Evolutionary conservation across 2,329 filamentous ascomycete species (phyloP).

Genomic region (Nothopassalora personata): DNA sequence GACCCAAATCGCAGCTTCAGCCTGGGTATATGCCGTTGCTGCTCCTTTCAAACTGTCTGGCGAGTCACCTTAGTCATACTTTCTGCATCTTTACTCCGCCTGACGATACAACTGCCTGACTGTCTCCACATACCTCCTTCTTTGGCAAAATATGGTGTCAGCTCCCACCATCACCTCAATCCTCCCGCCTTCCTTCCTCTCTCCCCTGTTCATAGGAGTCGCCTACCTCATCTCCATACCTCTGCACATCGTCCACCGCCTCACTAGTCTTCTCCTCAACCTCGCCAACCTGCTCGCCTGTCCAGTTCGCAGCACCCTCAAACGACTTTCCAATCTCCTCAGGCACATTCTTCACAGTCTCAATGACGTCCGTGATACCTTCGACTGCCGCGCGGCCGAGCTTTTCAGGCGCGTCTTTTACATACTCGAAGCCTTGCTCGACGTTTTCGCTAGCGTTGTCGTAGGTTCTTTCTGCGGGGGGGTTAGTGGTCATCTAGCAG

Average conservation of each 20-base stretch:
- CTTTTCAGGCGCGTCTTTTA: background rate
- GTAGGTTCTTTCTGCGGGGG: background rate
- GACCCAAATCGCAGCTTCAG: no score
- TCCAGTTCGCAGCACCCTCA: background rate
- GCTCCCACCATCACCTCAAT: background rate
- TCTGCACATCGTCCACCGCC: background rate
- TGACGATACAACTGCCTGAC: no score
- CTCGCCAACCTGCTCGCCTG: background rate
- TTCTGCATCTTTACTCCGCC: no score
- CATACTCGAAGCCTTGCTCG: background rate
- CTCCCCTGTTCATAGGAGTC: background rate
- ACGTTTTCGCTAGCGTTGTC: background rate
- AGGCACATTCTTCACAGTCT: background rate
- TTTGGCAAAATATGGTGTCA: background rate
- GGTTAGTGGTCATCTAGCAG: background rate
- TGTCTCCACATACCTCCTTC: no score
- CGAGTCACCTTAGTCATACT: no score
- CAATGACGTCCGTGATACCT: background rate
- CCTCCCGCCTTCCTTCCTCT: background rate
- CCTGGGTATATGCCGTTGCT: no score
- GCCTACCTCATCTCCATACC: background rate
- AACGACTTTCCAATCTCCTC: background rate
- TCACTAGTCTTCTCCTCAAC: background rate
- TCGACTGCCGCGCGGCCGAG: background rate
- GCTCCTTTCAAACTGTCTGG: no score